Percentiles rank a stretch among this genome's conserved stretches.
Conservation (phyloP, 192 early-diverging fungal species). For the Rhizoclosmatium globosum region DNA sequence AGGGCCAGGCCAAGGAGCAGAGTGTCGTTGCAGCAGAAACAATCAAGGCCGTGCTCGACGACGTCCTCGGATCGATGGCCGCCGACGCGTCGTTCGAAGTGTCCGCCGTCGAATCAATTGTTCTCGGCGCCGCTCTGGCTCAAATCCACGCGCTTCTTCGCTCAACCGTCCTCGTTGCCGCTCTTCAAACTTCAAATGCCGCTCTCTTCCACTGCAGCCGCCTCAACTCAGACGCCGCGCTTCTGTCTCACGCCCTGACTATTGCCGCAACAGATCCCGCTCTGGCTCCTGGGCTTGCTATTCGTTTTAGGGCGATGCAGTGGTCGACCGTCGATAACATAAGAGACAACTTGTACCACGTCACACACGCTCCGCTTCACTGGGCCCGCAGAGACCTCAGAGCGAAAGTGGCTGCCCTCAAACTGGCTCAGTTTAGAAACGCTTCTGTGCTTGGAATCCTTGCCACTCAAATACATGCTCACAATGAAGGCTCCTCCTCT, state of each 20-base stretch:
- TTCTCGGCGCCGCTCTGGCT: not conserved
- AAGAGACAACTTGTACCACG: not conserved
- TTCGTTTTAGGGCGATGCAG: too few relatives aligned
- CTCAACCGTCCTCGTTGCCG: too few relatives aligned
- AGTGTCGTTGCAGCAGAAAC: too few relatives aligned
- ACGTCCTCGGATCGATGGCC: not conserved
- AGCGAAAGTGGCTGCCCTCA: not conserved
- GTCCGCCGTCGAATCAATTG: not conserved
- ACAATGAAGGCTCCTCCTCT: too few relatives aligned
- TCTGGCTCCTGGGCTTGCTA: not conserved
- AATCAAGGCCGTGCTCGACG: too few relatives aligned
- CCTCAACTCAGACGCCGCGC: not conserved
- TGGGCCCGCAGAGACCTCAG: slow-evolving; percentile 4
- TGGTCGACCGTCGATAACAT: too few relatives aligned
- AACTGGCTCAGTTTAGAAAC: not conserved
- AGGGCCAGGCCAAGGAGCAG: too few relatives aligned
- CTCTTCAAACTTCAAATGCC: not conserved
- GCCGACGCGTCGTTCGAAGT: not conserved
- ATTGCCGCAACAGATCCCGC: not conserved
- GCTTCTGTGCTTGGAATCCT: not conserved
- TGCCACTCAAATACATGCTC: not conserved
- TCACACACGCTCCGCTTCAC: slow-evolving; percentile 1
- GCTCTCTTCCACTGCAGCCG: not conserved
- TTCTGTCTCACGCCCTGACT: not conserved
- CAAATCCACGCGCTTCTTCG: too few relatives aligned